Evolutionary conservation across 495 filamentous ascomycete genomes (phyloP).

Genomic region (Xylaria scruposa): DNA sequence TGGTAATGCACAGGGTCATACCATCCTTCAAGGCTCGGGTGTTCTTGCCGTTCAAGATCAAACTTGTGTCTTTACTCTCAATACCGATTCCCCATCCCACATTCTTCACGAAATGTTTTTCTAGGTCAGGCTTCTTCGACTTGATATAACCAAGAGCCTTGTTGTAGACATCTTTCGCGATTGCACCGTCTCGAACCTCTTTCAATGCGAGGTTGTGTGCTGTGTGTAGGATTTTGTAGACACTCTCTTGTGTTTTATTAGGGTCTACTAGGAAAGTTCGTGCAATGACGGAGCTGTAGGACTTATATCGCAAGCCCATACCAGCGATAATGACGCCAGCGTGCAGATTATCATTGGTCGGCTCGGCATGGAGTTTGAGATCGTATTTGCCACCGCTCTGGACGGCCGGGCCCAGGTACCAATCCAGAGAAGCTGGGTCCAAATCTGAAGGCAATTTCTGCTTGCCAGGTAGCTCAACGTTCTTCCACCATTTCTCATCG

Average conservation of each 20-base stretch:
- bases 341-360: slow-evolving; percentile 86
- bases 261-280: slow-evolving; percentile 96
- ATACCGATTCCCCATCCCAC: slow-evolving; percentile 91
- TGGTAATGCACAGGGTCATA: slow-evolving; percentile 91
- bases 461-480: slow-evolving; percentile 67
- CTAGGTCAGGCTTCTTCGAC: slow-evolving; percentile 90
- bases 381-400: slow-evolving; percentile 97
- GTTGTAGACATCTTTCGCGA: slow-evolving; percentile 87
- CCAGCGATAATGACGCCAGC: slow-evolving; percentile 90
- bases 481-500: slow-evolving; percentile 89
- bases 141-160: slow-evolving; percentile 81
- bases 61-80: slow-evolving; percentile 80
- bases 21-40: slow-evolving; percentile 84
- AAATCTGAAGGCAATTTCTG: slow-evolving; percentile 85
- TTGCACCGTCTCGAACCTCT: slow-evolving; percentile 85
- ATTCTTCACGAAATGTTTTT: slow-evolving; percentile 89
- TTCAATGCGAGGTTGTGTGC: slow-evolving; percentile 88
- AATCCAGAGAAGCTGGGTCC: slow-evolving; percentile 90
- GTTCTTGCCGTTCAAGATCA: slow-evolving; percentile 86
- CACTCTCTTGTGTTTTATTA: slow-evolving; percentile 90
- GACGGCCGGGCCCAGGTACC: slow-evolving; percentile 87
- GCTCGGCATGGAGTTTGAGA: slow-evolving; percentile 73
- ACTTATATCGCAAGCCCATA: slow-evolving; percentile 91
- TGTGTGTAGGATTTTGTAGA: slow-evolving; percentile 88
- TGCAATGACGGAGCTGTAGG: slow-evolving; percentile 87